Evolutionary conservation across 2,329 filamentous ascomycete genomes (phyloP).

Genomic region (Tolypocladium guangdongense): DNA sequence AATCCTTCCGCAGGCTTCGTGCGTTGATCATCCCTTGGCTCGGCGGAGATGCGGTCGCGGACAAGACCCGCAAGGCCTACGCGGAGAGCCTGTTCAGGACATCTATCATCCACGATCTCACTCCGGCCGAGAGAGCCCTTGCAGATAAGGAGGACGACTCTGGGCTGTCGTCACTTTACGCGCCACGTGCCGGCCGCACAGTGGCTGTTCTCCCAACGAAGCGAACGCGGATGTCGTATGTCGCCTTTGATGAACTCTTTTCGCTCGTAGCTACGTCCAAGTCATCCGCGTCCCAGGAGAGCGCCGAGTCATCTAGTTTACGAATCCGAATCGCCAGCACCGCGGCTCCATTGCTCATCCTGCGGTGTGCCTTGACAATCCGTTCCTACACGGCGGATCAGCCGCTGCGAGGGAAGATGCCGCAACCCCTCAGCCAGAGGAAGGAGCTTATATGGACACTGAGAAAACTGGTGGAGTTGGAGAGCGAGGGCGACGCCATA

Average conservation of each 20-base stretch:
- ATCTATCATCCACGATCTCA: slow-evolving; percentile 65
- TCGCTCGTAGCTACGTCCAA: slow-evolving; percentile 39
- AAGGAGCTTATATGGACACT: slow-evolving; percentile 69
- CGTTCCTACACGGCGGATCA: slow-evolving; percentile 84
- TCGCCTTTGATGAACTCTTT: slow-evolving; percentile 72
- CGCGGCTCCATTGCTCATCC: slow-evolving; percentile 68
- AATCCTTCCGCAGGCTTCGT: slow-evolving; percentile 58
- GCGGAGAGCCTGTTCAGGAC: slow-evolving; percentile 67
- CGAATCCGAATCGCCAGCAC: slow-evolving; percentile 59
- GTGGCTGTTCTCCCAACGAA: slow-evolving; percentile 52
- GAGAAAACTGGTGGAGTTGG: slow-evolving; percentile 51
- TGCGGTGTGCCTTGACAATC: slow-evolving; percentile 71
- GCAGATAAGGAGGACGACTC: slow-evolving; percentile 34
- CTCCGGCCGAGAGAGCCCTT: slow-evolving; percentile 41
- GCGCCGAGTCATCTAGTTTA: slow-evolving; percentile 17
- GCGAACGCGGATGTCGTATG: slow-evolving; percentile 65
- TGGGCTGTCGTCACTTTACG: slow-evolving; percentile 49
- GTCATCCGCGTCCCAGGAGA: neutral
- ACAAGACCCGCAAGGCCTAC: slow-evolving; percentile 58
- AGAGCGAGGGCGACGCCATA: slow-evolving; percentile 60
- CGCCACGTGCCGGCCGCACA: slow-evolving; percentile 60
- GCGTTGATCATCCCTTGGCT: slow-evolving; percentile 65
- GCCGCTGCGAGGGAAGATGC: slow-evolving; percentile 78
- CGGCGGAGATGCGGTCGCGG: slow-evolving; percentile 53
- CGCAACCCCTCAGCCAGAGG: slow-evolving; percentile 71